A percentile compares a stretch with the other conserved stretches of the same genome.
phyloP scores from a whole-genome alignment of 2,329 filamentous ascomycete genomes.

The Daldinia eschscholtzii region DNA sequence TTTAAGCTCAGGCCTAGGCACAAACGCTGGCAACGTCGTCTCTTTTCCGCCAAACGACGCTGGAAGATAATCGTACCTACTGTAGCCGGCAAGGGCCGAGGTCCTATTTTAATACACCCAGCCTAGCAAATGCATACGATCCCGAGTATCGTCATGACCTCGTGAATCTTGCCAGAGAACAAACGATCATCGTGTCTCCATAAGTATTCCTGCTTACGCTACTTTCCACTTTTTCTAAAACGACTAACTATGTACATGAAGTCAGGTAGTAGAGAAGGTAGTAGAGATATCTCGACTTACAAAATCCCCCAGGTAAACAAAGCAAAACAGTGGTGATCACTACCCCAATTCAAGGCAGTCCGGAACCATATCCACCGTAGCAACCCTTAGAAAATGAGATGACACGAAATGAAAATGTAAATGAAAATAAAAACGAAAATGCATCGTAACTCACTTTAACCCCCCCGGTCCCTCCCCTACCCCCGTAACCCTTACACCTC shows the following conservation, averaged over 20 bases:
- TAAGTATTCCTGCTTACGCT: background rate
- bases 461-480: background rate
- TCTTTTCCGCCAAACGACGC: too few relatives aligned
- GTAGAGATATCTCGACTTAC: background rate
- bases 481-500: slow-evolving; percentile 1
- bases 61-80: background rate
- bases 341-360: background rate
- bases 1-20: background rate
- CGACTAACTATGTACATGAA: background rate
- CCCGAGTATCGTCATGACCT: slow-evolving; percentile 1
- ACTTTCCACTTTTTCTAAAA: slow-evolving; percentile 6
- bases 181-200: background rate
- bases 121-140: too few relatives aligned
- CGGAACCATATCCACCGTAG: background rate
- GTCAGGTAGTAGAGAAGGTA: background rate
- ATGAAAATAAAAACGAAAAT: background rate
- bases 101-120: background rate
- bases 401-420: too few relatives aligned
- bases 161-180: background rate
- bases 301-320: background rate
- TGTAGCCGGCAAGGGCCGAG: background rate
- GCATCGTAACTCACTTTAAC: slow-evolving; percentile 2
- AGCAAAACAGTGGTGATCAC: background rate
- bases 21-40: background rate
- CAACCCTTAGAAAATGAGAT: background rate